These are phyloP conservation scores for Aspergillus coremiiformis DNA, from an alignment of 495 filamentous ascomycete genomes.

Conservation along the genomic window DNA sequence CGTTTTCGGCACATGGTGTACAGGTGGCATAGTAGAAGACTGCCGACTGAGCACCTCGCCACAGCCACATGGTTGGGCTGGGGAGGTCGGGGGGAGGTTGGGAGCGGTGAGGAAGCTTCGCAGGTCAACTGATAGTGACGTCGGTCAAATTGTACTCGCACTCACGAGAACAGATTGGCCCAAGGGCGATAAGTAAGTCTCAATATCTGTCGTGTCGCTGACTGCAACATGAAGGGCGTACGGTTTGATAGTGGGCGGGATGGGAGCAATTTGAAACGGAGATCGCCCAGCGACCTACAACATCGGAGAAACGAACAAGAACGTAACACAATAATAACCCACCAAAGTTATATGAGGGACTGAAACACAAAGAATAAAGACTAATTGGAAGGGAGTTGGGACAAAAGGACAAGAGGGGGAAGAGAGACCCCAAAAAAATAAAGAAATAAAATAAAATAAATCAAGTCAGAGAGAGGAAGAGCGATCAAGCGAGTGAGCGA, in stretches of 20 bases:
- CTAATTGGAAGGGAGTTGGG: too few species aligned
- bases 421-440: constrained; percentile 3
- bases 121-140: not conserved
- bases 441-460: not conserved
- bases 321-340: not conserved
- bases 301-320: not conserved
- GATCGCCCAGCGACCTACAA: constrained; percentile 35
- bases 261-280: constrained; percentile 14
- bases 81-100: not conserved
- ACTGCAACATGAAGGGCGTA: constrained; percentile 39
- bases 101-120: not conserved
- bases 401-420: not conserved
- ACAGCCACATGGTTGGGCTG: constrained; percentile 43
- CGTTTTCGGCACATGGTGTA: constrained; percentile 64
- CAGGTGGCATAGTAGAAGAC: constrained; percentile 82
- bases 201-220: constrained; percentile 22
- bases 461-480: constrained; percentile 1
- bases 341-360: not conserved
- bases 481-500: not conserved
- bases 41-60: constrained; percentile 62
- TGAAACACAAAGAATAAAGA: too few species aligned
- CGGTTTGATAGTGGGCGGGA: constrained; percentile 10
- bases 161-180: constrained; percentile 23
- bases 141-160: not conserved
- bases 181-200: constrained; percentile 17